Conservation (phyloP, 179 eudicot species). For the Vitellaria paradoxa region DNA sequence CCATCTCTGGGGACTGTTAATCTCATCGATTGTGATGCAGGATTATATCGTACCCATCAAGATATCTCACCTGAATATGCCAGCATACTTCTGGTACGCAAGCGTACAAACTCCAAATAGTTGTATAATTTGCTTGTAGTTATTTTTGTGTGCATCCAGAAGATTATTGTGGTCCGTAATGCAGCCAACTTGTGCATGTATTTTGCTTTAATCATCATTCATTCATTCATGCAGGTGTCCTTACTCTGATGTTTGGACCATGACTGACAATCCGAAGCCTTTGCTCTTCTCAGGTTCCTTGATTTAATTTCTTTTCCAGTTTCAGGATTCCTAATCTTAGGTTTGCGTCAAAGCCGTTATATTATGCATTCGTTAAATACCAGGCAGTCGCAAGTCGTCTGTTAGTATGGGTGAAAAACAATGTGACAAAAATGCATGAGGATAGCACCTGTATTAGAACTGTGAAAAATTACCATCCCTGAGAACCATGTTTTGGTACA, state of each 20-base stretch:
- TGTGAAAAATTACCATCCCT: no score
- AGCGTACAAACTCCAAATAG: slow-evolving; percentile 7
- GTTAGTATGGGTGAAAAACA: background rate
- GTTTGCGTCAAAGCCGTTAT: background rate
- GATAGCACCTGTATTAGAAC: background rate
- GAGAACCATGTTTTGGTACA: no score
- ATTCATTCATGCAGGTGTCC: background rate
- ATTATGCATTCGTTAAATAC: background rate
- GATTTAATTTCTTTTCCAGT: background rate
- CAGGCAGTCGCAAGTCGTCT: background rate
- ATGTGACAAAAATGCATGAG: background rate
- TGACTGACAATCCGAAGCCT: background rate
- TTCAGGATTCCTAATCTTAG: background rate
- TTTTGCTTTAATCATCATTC: background rate
- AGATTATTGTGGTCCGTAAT: background rate
- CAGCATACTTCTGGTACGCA: slow-evolving; percentile 90
- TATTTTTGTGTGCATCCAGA: background rate
- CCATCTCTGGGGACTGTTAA: background rate
- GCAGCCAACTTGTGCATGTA: background rate
- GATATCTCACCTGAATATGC: slow-evolving; percentile 98
- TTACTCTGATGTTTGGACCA: background rate
- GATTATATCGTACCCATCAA: slow-evolving; percentile 98
- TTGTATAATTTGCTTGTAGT: slow-evolving; percentile 2
- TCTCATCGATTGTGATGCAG: slow-evolving; percentile 33
- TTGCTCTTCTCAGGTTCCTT: background rate